Conservation (phyloP, 805 yeast species). For the Wickerhamomyces pijperi region DNA sequence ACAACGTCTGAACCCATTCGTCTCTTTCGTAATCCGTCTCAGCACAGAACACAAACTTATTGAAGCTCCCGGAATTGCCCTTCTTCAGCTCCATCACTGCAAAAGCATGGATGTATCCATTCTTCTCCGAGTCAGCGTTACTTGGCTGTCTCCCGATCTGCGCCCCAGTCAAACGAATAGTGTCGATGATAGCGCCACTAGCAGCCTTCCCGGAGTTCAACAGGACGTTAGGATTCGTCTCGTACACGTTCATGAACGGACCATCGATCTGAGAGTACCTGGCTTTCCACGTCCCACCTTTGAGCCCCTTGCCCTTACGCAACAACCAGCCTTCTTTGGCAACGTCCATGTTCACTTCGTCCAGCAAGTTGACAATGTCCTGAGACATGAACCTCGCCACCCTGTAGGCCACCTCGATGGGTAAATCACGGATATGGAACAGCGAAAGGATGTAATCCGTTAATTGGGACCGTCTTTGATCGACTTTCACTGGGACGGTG, state of each 20-base stretch:
- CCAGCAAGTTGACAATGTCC: conserved; percentile 52
- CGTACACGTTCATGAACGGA: conserved; percentile 43
- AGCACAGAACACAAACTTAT: conserved; percentile 62
- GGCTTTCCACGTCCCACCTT: conserved; percentile 52
- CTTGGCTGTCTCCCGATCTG: conserved; percentile 43
- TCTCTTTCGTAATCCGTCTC: conserved; percentile 73
- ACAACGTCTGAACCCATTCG: conserved; percentile 47
- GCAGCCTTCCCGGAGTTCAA: conserved; percentile 16
- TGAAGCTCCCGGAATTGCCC: conserved; percentile 16
- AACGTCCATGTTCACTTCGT: conserved; percentile 38
- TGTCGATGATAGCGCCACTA: conserved; percentile 43
- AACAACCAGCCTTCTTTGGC: conserved; percentile 55
- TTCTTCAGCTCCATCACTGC: conserved; percentile 37
- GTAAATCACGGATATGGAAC: conserved; percentile 45
- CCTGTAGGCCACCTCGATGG: conserved; percentile 36
- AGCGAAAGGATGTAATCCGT: conserved; percentile 50
- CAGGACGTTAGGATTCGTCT: conserved; percentile 14
- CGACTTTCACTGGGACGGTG: conserved; percentile 56
- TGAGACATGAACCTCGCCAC: conserved; percentile 59
- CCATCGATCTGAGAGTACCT: conserved; percentile 61
- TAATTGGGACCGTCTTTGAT: conserved; percentile 41
- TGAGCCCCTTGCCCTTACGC: conserved; percentile 50
- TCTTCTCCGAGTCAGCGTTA: conserved; percentile 16
- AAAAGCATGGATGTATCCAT: conserved; percentile 45
- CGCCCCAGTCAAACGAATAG: conserved; percentile 35